phyloP scores from a whole-genome alignment of 2,329 filamentous ascomycete species.

The Lizonia empirigonia region DNA sequence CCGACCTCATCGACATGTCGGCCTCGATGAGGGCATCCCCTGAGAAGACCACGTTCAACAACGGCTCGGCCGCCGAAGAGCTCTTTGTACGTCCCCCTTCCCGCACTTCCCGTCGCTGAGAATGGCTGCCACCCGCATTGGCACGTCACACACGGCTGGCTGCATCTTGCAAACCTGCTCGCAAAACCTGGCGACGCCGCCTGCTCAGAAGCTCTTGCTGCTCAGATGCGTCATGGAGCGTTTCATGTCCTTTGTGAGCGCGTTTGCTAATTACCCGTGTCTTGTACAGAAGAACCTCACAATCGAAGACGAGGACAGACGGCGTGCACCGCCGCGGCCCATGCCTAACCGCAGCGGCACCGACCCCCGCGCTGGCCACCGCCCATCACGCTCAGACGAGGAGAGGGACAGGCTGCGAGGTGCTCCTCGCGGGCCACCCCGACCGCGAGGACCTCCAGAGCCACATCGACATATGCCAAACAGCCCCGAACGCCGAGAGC shows the following conservation, averaged over 20 bases:
- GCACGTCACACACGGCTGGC: slow-evolving; percentile 10
- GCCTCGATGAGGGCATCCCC: slow-evolving; percentile 51
- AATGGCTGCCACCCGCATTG: neutral
- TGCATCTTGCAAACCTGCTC: slow-evolving; percentile 6
- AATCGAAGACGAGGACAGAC: slow-evolving; percentile 64
- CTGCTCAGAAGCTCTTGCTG: neutral
- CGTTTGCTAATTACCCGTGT: slow-evolving; percentile 52
- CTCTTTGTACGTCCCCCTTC: slow-evolving; percentile 71
- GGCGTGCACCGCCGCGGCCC: slow-evolving; percentile 41
- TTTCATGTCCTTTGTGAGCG: slow-evolving; percentile 46
- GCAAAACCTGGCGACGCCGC: neutral
- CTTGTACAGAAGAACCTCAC: slow-evolving; percentile 67
- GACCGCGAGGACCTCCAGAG: slow-evolving; percentile 48
- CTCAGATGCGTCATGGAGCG: slow-evolving; percentile 43
- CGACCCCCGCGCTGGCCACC: slow-evolving; percentile 59
- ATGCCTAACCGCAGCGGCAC: slow-evolving; percentile 54
- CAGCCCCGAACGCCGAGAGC: slow-evolving; percentile 49
- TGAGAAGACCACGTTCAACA: slow-evolving; percentile 49
- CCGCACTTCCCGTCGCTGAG: neutral
- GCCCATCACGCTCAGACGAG: slow-evolving; percentile 70
- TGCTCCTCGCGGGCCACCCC: slow-evolving; percentile 35
- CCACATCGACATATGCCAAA: slow-evolving; percentile 42
- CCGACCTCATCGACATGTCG: slow-evolving; percentile 47
- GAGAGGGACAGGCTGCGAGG: slow-evolving; percentile 48
- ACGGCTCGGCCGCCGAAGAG: slow-evolving; percentile 64